These are phyloP conservation scores for Boehmeria nivea DNA, from an alignment of 306 rosid genomes.

Conservation along the genomic window DNA sequence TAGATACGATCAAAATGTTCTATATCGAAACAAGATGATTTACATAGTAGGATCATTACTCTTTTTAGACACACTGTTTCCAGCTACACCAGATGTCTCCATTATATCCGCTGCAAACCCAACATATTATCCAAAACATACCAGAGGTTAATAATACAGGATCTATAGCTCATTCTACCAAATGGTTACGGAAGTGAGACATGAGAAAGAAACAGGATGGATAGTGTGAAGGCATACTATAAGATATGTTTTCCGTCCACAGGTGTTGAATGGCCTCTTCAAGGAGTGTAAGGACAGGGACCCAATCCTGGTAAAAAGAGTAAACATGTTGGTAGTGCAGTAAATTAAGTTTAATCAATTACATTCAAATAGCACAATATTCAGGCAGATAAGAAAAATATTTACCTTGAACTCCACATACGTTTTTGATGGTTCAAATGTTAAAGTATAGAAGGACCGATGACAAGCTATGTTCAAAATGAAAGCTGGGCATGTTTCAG, in stretches of 20 bases:
- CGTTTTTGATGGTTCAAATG: constrained; percentile 83
- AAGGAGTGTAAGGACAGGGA: constrained; percentile 45
- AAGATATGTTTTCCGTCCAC: constrained; percentile 44
- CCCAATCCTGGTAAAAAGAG: constrained; percentile 57
- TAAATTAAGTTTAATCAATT: not conserved
- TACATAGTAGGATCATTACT: constrained; percentile 31
- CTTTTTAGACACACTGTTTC: constrained; percentile 31
- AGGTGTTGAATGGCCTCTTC: constrained; percentile 50
- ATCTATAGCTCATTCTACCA: no score
- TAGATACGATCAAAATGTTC: not conserved
- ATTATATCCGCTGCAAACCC: constrained; percentile 21
- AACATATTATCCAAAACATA: constrained; percentile 36
- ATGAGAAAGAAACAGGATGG: constrained; percentile 28
- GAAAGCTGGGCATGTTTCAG: constrained; percentile 56
- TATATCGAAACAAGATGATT: not conserved
- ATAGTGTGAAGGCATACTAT: constrained; percentile 38
- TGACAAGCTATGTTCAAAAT: constrained; percentile 77
- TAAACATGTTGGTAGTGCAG: constrained; percentile 2
- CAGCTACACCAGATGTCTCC: constrained; percentile 31
- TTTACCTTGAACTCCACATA: constrained; percentile 79
- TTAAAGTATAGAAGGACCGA: constrained; percentile 66
- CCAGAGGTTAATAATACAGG: constrained; percentile 21
- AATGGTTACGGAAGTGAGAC: constrained; percentile 1
- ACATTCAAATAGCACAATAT: not conserved
- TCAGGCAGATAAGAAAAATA: constrained; percentile 14